Base-by-base conservation (phyloP, 2,329 filamentous ascomycete genomes). In the Venturia nashicola region DNA sequence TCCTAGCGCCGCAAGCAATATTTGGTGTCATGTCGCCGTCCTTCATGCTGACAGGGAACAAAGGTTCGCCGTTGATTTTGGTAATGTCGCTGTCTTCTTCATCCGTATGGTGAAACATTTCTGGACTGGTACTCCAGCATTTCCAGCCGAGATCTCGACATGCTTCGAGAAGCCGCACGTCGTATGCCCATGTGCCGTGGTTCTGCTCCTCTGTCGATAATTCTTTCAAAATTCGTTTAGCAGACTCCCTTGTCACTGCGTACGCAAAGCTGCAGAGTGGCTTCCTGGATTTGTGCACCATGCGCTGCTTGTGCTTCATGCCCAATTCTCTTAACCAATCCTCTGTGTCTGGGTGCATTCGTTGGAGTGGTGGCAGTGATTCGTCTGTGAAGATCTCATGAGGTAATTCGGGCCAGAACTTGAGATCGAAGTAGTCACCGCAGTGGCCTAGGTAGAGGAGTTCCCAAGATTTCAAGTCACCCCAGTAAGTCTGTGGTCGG, bases 201-300 rank as follows among this genome's bases (percentile, higher is more conserved):
- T 67, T 67, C 40, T 61, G 65, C 67, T 67, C 72, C 65, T 61
- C 65, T 0, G 74, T 74, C 60, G 66, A 65, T 48, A 76, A 67
- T 2, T 62, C 64, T 18, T 65, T 60, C 1, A 75, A 65, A 11
- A 77, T 69, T 3, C 68, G 68, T 6, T 62, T 43, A 0, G 76
- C 75, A 0, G 73, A 72, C 9, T 65, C 54, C 4, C 73, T 69
- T 0, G 71, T 75, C 4, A 77, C 69, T 16, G 70, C 75, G 68
- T 75, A 77, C 46, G 71, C 75, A 66, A 77, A 77, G 1, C 75
- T 77, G 68, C 75, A 77, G 36, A 77, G 72, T 4, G 75, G 74
- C 63, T 68, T 73, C 57, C 68, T 66, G 14, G 71, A 70, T 44
- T 70, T 68, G 67, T 76, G 73, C 7, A 76, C 59, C 0, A 76